These are phyloP conservation scores for Macrocystidia cucumis DNA, from an alignment of 1,284 basidiomycete species.

Conservation along the genomic window DNA sequence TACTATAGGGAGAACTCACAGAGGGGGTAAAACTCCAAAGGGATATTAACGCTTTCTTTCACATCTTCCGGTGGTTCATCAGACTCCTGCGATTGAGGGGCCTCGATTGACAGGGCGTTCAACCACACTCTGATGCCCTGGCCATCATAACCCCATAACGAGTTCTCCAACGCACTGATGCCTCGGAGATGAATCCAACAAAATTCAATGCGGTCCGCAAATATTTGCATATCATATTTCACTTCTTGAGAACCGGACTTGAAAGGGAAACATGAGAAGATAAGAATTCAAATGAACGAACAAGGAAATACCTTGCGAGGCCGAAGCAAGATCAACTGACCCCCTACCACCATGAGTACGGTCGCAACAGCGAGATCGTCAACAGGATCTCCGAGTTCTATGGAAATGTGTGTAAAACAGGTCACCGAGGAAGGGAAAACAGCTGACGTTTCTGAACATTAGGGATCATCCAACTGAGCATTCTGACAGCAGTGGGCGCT, in stretches of 20 bases:
- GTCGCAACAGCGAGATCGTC: conserved; percentile 93
- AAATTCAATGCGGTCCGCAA: conserved; percentile 93
- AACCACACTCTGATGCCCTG: conserved; percentile 88
- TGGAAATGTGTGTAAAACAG: conserved; percentile 9
- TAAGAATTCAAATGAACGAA: background rate
- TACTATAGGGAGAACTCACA: conserved; percentile 49
- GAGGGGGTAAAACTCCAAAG: conserved; percentile 91
- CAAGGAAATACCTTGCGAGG: conserved; percentile 82
- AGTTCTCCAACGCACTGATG: conserved; percentile 91
- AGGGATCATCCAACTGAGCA: conserved; percentile 97
- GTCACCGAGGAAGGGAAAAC: conserved; percentile 17
- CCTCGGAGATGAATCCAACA: conserved; percentile 98
- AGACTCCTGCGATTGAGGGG: conserved; percentile 28
- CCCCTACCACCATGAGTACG: conserved; percentile 94
- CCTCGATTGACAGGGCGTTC: conserved; percentile 88
- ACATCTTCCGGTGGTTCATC: conserved; percentile 55
- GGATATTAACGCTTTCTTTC: conserved; percentile 88
- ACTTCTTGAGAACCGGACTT: conserved; percentile 84
- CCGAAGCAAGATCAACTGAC: conserved; percentile 82
- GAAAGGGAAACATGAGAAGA: conserved; percentile 7
- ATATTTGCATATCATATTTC: conserved; percentile 96
- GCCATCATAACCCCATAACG: conserved; percentile 96
- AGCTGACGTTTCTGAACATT: conserved; percentile 85
- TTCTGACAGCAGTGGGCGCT: conserved; percentile 80
- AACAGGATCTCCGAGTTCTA: conserved; percentile 89